Evolutionary conservation across 495 filamentous ascomycete genomes (phyloP), one percentile per base, ranked within the genome.

Genomic region (Tetracladium marchalianum): DNA sequence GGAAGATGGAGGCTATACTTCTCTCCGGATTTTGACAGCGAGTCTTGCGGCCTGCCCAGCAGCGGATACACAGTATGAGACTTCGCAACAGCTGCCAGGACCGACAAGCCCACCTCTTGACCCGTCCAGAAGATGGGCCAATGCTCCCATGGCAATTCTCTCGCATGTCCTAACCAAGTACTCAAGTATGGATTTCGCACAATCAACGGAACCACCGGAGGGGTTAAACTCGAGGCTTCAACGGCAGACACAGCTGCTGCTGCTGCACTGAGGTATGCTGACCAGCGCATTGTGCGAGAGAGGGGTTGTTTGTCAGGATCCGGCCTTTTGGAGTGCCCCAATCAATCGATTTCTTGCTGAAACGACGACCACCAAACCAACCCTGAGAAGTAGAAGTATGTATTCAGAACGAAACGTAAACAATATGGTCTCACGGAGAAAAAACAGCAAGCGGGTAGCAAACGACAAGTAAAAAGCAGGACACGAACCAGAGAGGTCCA

Each of bases 41-140:
- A 85, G 57, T 95, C 89, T 17, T 95, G 89, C 2, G 90, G 82
- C 47, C 86, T 78, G 32, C 90, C 90, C 16, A 97, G 66, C 31
- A 97, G 68, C 19, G 90, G 89, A 60, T 88, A 97, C n/a, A 92
- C 82, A 7, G 71, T 75, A 39, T 71, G 72, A 11, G 78, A 70
- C 18, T 76, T 73, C 5, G 87, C 83, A 2, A 94, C 70, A 22
- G 82, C 77, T 35, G 85, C 89, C 59, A 95, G 75, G 48, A 93
- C 63, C 0, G 81, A 80, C 49, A 95, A 83, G 12, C 90, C 90
- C 7, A 54, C 51, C 54, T 38, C 43, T 37, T 41, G 74, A 15
- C 90, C 89, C 11, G 86, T 93, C 72, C 83, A 97, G 61, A 97
- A 97, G 51, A 94, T 93, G 22, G 90, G 90, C 90, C 90, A 97